These are phyloP conservation scores for Heliosperma pusillum DNA, from an alignment of 148 eudicot genomes.

Conservation along the genomic window DNA sequence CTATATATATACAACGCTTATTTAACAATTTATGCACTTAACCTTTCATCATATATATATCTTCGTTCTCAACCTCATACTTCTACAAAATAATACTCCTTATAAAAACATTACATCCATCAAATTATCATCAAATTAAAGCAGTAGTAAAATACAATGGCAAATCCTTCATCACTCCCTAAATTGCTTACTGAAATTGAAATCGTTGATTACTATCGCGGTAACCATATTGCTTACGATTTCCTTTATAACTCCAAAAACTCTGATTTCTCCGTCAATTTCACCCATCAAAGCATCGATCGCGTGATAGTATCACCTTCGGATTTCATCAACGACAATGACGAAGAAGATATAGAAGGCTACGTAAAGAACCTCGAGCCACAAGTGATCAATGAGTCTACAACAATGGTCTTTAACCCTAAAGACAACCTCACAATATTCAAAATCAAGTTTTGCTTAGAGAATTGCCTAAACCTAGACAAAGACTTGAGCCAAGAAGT, in stretches of 20 bases:
- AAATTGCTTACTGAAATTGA: neutral
- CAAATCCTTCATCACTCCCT: no score
- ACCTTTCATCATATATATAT: no score
- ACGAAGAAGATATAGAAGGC: no score
- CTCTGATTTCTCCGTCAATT: constrained; percentile 5
- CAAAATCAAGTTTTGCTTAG: constrained; percentile 3
- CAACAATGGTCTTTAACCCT: neutral
- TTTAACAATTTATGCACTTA: no score
- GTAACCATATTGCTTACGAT: neutral
- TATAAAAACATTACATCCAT: no score
- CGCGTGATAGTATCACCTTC: neutral
- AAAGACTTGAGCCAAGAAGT: neutral
- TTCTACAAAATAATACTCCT: no score
- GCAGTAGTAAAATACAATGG: neutral
- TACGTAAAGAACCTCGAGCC: no score
- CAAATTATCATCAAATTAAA: no score
- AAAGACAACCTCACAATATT: neutral
- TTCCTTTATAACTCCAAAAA: no score
- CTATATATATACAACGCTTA: no score
- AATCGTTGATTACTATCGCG: neutral
- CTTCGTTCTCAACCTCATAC: no score
- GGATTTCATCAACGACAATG: neutral
- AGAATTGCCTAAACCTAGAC: neutral
- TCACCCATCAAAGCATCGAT: neutral
- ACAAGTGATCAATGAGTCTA: neutral